Base-by-base conservation (phyloP, 129 eudicot species). In the Calendula officinalis region DNA sequence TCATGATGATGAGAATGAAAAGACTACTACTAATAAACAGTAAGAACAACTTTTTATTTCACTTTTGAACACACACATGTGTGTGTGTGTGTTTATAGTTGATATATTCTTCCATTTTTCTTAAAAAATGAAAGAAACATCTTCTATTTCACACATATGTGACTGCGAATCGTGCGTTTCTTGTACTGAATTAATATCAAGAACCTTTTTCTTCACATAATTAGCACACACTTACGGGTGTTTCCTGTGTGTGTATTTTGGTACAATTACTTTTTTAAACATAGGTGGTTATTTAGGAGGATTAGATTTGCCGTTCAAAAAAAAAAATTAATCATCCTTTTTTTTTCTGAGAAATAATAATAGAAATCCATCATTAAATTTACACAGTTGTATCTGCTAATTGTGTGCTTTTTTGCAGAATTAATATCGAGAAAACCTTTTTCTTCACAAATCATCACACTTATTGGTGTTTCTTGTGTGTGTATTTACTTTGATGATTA, bases 11-110 rank as follows among this genome's bases (percentile, higher is more conserved):
- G 58, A 69, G 9, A 73, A 77, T n/a, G 83, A 83, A 69, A 81
- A 78, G 30, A 84, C 70, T 76, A 60, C 75, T 69, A 64, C 75
- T 69, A 84, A 82, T 45, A 80, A 84, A 82, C 75, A 67, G 97
- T 91, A 74, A 71, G 95, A 37, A 17, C 64, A 45, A 36, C 17
- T 53, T 33, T 58, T 57, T 55, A 10, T 42, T 34, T 40, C 45
- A 48, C 60, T 8, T 42, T 6, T 13, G 5, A 51, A 12, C 68
- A 48, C 68, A 60, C 76, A 49, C 52, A 39, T 32, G 15, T 39
- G 7, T 14, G 14, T 37, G 42, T 61, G 30, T 47, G 42, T 34
- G 13, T 50, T 30, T 8, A 34, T 13, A 52, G 9, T 55, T 57
- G 3, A 8, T 41, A 5, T 32, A 34, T 32, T 56, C 61, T 56